Percentiles rank a stretch among this genome's conserved stretches.
phyloP scores from a whole-genome alignment of 2,329 filamentous ascomycete genomes.

The Xylariales sp. region DNA sequence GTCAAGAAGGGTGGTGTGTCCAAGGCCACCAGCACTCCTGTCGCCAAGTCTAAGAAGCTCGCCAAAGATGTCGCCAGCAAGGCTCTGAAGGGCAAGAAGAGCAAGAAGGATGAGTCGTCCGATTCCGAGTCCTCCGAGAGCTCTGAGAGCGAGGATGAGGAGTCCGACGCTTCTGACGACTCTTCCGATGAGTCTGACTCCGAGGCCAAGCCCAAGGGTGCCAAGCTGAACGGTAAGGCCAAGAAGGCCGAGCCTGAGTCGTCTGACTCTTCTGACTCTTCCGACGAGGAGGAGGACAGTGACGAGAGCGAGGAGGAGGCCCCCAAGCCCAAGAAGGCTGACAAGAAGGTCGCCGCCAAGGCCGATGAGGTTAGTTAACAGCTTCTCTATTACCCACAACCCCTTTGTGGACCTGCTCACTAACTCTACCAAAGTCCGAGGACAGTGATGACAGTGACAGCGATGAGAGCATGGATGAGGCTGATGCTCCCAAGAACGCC shows the following conservation, averaged over 20 bases:
- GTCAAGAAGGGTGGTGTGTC: slow-evolving; percentile 65
- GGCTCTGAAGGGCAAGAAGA: slow-evolving; percentile 32
- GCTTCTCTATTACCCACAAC: too few relatives aligned
- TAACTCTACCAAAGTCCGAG: too few relatives aligned
- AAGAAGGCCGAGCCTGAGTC: slow-evolving; percentile 26
- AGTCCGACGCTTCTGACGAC: slow-evolving; percentile 20
- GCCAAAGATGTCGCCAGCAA: slow-evolving; percentile 57
- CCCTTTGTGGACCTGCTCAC: too few relatives aligned
- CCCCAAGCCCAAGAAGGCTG: slow-evolving; percentile 16
- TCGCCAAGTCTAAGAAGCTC: slow-evolving; percentile 62
- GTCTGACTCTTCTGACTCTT: slow-evolving; percentile 30
- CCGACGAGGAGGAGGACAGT: slow-evolving; percentile 21
- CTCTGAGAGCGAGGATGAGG: slow-evolving; percentile 13
- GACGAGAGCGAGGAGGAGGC: slow-evolving; percentile 21
- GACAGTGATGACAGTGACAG: too few relatives aligned
- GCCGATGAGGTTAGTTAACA: slow-evolving; percentile 12
- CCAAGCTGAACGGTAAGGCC: slow-evolving; percentile 24
- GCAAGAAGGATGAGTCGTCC: slow-evolving; percentile 31
- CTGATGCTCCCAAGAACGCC: too few relatives aligned
- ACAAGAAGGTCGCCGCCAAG: slow-evolving; percentile 15
- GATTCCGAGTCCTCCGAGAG: slow-evolving; percentile 28
- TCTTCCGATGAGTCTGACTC: slow-evolving; percentile 20
- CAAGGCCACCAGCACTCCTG: slow-evolving; percentile 63
- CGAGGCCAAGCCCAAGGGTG: slow-evolving; percentile 22
- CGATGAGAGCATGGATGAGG: too few relatives aligned